Conservation (phyloP, 352 stramenopile genomes). For the Phytophthora sp. region DNA sequence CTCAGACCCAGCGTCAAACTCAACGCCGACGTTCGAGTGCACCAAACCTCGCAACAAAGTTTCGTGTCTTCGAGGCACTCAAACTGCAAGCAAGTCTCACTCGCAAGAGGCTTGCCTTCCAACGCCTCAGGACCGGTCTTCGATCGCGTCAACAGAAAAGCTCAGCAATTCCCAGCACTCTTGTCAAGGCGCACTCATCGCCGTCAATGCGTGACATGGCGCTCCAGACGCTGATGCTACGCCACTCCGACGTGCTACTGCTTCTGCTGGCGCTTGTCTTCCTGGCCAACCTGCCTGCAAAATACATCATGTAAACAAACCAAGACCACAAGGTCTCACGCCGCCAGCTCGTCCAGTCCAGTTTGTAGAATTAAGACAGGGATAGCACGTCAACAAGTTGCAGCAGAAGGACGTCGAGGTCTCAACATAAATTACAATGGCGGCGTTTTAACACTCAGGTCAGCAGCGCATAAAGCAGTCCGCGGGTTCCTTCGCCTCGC, state of each 20-base stretch:
- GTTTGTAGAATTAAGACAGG: not conserved
- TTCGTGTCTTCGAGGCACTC: conserved; percentile 50
- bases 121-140: conserved; percentile 35
- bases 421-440: conserved; percentile 57
- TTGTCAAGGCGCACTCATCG: not conserved
- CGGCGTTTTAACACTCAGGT: conserved; percentile 34
- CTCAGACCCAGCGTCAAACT: conserved; percentile 6
- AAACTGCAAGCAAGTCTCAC: conserved; percentile 43
- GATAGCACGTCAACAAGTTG: not conserved
- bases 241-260: conserved; percentile 26
- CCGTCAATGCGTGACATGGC: not conserved
- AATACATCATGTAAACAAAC: conserved; percentile 34
- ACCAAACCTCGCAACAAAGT: conserved; percentile 38
- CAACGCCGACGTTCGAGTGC: conserved; percentile 20
- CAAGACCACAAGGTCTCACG: not conserved
- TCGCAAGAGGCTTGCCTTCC: conserved; percentile 55
- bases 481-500: conserved; percentile 19
- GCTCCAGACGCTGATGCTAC: conserved; percentile 9
- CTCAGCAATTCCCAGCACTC: not conserved
- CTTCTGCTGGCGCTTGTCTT: conserved; percentile 30
- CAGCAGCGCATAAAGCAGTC: conserved; percentile 21
- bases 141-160: conserved; percentile 5
- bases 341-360: not conserved
- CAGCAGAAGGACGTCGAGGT: conserved; percentile 15
- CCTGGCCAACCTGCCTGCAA: conserved; percentile 26